phyloP scores from a whole-genome alignment of 78 protist species.

The Emiliania huxleyi region DNA sequence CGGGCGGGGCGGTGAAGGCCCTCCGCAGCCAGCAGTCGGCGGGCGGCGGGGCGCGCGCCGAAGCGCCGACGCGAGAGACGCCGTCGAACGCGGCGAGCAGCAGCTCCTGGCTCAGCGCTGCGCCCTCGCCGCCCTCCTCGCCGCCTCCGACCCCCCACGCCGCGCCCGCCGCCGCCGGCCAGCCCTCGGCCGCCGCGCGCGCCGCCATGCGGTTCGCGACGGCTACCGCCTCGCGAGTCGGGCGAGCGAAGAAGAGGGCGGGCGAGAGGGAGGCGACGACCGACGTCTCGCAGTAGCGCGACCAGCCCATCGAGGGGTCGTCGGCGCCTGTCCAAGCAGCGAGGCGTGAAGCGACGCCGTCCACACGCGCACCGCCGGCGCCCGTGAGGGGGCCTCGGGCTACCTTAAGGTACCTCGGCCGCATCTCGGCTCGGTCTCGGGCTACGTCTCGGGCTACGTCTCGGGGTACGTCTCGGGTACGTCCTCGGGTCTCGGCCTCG shows the following conservation, averaged over 20 bases:
- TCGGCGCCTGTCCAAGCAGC: conserved; percentile 15
- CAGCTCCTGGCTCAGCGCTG: neutral
- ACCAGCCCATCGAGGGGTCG: conserved; percentile 27
- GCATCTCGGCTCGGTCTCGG: no score
- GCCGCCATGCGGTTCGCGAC: neutral
- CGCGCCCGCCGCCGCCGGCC: neutral
- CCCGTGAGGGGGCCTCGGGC: no score
- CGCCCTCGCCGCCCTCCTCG: neutral
- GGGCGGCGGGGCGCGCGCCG: no score
- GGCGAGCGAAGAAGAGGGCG: neutral
- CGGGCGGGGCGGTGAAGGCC: no score
- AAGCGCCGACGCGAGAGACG: neutral
- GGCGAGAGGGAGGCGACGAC: neutral
- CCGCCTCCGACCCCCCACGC: no score
- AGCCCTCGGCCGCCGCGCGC: neutral
- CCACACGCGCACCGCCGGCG: no score
- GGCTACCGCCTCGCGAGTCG: neutral
- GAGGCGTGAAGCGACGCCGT: no score
- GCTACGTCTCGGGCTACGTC: no score
- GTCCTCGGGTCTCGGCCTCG: no score
- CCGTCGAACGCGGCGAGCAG: neutral
- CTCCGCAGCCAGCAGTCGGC: no score
- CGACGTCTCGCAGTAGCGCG: conserved; percentile 21
- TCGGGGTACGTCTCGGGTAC: no score
- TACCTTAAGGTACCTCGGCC: no score